These are phyloP conservation scores for Kodamaea kaohsiungensis DNA, from an alignment of 805 yeast genomes.

Conservation along the genomic window DNA sequence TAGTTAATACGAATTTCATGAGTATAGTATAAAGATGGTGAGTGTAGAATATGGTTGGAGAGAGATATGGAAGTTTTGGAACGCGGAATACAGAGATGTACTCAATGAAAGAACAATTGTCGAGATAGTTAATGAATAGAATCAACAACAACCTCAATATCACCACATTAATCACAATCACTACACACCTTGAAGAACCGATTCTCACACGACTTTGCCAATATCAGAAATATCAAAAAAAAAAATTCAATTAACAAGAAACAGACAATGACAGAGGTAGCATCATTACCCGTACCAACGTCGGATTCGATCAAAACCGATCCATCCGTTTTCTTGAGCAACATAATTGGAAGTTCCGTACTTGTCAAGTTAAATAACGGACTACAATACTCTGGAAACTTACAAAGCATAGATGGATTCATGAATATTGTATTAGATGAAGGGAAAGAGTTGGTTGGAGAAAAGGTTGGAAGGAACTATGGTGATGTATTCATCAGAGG, in stretches of 20 bases:
- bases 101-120: too few species aligned
- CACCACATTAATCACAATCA: too few species aligned
- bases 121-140: too few species aligned
- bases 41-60: too few species aligned
- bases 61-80: too few species aligned
- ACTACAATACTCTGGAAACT: conserved; percentile 64
- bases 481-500: conserved; percentile 89
- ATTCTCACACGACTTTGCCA: background rate
- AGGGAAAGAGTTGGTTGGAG: conserved; percentile 65
- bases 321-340: conserved; percentile 78
- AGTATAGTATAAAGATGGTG: background rate
- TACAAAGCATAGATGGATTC: conserved; percentile 93
- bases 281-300: background rate
- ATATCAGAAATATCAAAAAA: conserved; percentile 1
- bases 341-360: conserved; percentile 77
- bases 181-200: too few species aligned
- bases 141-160: too few species aligned
- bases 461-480: conserved; percentile 48
- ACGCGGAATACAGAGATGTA: too few species aligned
- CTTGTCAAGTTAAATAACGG: conserved; percentile 86
- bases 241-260: background rate
- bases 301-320: conserved; percentile 37
- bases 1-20: background rate
- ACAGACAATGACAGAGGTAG: conserved; percentile 8
- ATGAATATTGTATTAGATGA: conserved; percentile 90